These are phyloP conservation scores for Scedosporium boydii DNA, from an alignment of 2,329 filamentous ascomycete genomes.

Conservation along the genomic window DNA sequence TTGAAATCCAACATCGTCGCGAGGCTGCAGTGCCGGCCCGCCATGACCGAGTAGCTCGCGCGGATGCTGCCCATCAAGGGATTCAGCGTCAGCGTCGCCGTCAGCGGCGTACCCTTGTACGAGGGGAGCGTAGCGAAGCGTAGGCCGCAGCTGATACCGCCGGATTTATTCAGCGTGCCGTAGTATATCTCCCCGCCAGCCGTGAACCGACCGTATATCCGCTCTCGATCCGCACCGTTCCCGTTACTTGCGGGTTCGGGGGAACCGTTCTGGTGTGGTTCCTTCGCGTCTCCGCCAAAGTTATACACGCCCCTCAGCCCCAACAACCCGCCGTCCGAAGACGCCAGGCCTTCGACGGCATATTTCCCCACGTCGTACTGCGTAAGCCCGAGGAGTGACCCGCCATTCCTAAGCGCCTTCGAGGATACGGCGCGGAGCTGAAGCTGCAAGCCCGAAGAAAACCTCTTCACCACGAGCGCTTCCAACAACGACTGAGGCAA, in stretches of 20 bases:
- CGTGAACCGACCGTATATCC: constrained; percentile 73
- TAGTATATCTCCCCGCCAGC: constrained; percentile 93
- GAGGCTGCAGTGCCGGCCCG: constrained; percentile 71
- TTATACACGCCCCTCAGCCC: constrained; percentile 89
- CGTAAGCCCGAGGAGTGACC: constrained; percentile 61
- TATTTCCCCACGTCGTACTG: constrained; percentile 84
- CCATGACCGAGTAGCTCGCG: constrained; percentile 84
- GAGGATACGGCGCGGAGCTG: constrained; percentile 73
- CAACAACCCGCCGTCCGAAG: constrained; percentile 82
- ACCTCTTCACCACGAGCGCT: constrained; percentile 69
- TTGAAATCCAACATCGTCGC: constrained; percentile 95
- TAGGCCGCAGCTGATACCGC: constrained; percentile 79
- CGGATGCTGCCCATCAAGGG: constrained; percentile 90
- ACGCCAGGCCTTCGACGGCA: constrained; percentile 81
- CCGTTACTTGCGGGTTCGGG: constrained; percentile 6
- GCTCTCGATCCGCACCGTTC: constrained; percentile 36
- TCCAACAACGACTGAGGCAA: constrained; percentile 79
- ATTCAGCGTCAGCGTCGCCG: constrained; percentile 85
- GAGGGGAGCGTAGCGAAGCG: constrained; percentile 80
- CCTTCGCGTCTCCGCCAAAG: constrained; percentile 62
- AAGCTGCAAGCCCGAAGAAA: constrained; percentile 69
- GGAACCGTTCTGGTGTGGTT: constrained; percentile 10
- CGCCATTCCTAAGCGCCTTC: constrained; percentile 61
- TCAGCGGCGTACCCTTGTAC: constrained; percentile 79
- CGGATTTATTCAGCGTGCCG: constrained; percentile 86